Conservation (phyloP, 192 early-diverging fungal genomes). For the Podila verticillata region DNA sequence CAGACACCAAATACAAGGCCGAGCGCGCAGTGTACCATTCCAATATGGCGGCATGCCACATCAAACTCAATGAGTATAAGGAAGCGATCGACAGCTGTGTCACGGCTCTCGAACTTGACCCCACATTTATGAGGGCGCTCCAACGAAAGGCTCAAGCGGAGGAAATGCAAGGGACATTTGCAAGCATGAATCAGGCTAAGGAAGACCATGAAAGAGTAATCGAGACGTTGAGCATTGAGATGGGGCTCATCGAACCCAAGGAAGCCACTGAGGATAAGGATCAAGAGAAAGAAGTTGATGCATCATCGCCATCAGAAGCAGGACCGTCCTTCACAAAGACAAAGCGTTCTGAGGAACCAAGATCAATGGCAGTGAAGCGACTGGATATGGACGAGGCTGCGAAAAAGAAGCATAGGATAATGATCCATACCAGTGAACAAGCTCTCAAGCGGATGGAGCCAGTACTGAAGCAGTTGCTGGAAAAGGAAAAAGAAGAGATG, state of each 20-base stretch:
- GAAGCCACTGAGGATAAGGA: neutral
- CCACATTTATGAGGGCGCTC: slow-evolving; percentile 67
- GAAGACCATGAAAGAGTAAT: slow-evolving; percentile 54
- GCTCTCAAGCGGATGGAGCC: slow-evolving; percentile 56
- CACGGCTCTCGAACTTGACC: slow-evolving; percentile 60
- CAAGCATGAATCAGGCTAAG: slow-evolving; percentile 47
- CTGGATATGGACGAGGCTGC: slow-evolving; percentile 28
- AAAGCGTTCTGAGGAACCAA: neutral
- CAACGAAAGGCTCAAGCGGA: slow-evolving; percentile 69
- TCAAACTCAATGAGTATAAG: slow-evolving; percentile 54
- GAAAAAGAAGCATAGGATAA: slow-evolving; percentile 52
- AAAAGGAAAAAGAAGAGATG: slow-evolving; percentile 77
- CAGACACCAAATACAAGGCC: slow-evolving; percentile 12
- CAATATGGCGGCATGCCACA: slow-evolving; percentile 75
- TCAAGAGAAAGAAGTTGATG: neutral
- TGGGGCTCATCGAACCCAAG: slow-evolving; percentile 29
- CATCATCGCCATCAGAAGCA: slow-evolving; percentile 1
- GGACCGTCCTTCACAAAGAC: slow-evolving; percentile 6
- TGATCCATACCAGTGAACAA: slow-evolving; percentile 52
- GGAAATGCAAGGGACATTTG: slow-evolving; percentile 58
- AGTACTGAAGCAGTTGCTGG: slow-evolving; percentile 55
- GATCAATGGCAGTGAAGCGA: neutral
- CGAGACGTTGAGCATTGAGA: slow-evolving; percentile 51
- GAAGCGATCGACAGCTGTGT: slow-evolving; percentile 25
- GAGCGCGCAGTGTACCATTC: slow-evolving; percentile 64